These are phyloP conservation scores for Microsporum ferrugineum DNA, from an alignment of 2,329 filamentous ascomycete genomes.

Conservation along the genomic window DNA sequence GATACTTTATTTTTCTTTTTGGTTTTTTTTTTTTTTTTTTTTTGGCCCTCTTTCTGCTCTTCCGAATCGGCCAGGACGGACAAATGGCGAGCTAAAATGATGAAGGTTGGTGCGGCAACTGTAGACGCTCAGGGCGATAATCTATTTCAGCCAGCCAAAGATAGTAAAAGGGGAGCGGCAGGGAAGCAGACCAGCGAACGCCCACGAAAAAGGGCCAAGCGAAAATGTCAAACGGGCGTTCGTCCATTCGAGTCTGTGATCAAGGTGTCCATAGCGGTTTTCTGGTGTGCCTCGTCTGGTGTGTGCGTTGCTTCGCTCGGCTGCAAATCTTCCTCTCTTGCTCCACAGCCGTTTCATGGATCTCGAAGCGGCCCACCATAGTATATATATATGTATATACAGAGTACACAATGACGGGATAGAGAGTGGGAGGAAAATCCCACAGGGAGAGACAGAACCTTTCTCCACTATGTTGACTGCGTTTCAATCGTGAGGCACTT, in stretches of 20 bases:
- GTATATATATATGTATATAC: neutral
- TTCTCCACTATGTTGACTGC: too few relatives aligned
- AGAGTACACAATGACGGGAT: neutral
- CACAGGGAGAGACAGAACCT: too few relatives aligned
- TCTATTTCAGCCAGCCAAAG: neutral
- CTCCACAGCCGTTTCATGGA: neutral
- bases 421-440: neutral
- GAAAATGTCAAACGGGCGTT: neutral
- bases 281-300: neutral
- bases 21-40: neutral
- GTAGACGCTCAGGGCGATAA: neutral
- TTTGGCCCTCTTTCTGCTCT: neutral
- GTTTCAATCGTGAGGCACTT: too few relatives aligned
- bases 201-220: neutral
- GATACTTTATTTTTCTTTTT: neutral
- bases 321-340: neutral
- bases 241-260: neutral
- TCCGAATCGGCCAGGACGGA: neutral
- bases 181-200: neutral
- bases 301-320: neutral
- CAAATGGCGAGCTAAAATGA: neutral
- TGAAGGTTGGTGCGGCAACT: neutral
- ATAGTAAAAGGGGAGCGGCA: neutral
- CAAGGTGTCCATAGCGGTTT: neutral
- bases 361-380: neutral